Base-by-base conservation (phyloP, 192 early-diverging fungal genomes). In the Gamsiella multidivaricata region DNA sequence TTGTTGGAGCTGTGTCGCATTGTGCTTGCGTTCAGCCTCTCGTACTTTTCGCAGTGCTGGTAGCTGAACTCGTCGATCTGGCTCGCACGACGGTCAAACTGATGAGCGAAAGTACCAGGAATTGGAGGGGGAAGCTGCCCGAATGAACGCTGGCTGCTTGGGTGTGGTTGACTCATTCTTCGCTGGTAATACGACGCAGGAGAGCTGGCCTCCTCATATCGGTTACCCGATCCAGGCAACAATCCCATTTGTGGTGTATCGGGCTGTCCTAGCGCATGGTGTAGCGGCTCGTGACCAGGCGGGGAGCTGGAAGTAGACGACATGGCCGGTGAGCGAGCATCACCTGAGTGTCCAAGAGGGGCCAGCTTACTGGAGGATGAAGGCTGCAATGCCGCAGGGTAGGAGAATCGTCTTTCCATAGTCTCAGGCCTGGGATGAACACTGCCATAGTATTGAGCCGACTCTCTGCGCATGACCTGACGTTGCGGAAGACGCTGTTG, bases 161-260 rank as follows among this genome's bases (percentile, higher is more conserved):
- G 34, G 25, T 76, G 55, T 20, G 72, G 72, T 25, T 76, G 72
- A 20, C 72, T 76, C 72, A 67, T 76, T 33, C 72, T 51, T 2
- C 72, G 63, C 26, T 67, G 58, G 22, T 60, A 76, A 11, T 67
- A 54, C 2, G 63, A 43, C 22, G 42, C 53, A 9, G 54, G 14
- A 39, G 23, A 11, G n/a, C 31, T 18, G 3, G 17, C 31, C 37
- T 70, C 69, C 15, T 70, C 58, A 31, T 41, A 70, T 8, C 52
- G 58, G 14, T 57, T 52, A 3, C 52, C 63, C 20, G 52, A 34
- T 14, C 63, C 59, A 9, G 36, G 25, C 26, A 54, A 31, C 1
- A 49, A 33, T 17, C 50, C 56, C 0, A 66, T 10, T 25, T 46
- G 54, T 15, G 36, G 67, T 5, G 57, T 59, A 18, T 23, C 33